phyloP scores from a whole-genome alignment of 805 yeast genomes.

The Tetrapisispora pingtungensis region DNA sequence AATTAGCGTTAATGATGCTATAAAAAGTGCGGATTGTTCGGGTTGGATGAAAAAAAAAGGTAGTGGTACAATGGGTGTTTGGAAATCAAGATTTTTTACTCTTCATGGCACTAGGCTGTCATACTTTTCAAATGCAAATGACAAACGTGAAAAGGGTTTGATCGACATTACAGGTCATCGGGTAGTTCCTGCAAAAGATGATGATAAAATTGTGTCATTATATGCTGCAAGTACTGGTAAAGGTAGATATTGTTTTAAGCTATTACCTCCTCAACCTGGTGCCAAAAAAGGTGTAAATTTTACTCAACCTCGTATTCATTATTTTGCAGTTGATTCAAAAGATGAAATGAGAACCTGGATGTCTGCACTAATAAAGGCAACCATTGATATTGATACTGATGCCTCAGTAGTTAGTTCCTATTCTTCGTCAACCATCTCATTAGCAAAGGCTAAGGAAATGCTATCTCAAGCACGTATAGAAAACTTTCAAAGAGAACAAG shows the following conservation, averaged over 20 bases:
- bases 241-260: slow-evolving; percentile 86
- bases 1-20: slow-evolving; percentile 67
- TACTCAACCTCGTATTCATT: slow-evolving; percentile 92
- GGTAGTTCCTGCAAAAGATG: slow-evolving; percentile 74
- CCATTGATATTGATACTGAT: slow-evolving; percentile 88
- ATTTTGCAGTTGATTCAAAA: slow-evolving; percentile 84
- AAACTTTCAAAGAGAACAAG: slow-evolving; percentile 44
- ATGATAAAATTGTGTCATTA: slow-evolving; percentile 74
- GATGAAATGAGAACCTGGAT: slow-evolving; percentile 95
- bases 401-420: slow-evolving; percentile 90
- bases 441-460: slow-evolving; percentile 78
- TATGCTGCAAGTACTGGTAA: slow-evolving; percentile 91
- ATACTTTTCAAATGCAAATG: slow-evolving; percentile 70
- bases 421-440: slow-evolving; percentile 87
- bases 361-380: slow-evolving; percentile 88
- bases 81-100: slow-evolving; percentile 80
- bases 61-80: slow-evolving; percentile 70
- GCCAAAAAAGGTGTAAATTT: slow-evolving; percentile 89
- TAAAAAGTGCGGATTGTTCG: slow-evolving; percentile 60
- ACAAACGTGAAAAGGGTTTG: slow-evolving; percentile 78
- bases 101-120: slow-evolving; percentile 89
- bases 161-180: slow-evolving; percentile 94
- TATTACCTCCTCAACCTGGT: slow-evolving; percentile 97
- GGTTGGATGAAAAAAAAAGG: slow-evolving; percentile 98
- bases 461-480: slow-evolving; percentile 75